These are phyloP conservation scores for Microstroma glucosiphilum DNA, from an alignment of 1,284 basidiomycete genomes.

Conservation along the genomic window DNA sequence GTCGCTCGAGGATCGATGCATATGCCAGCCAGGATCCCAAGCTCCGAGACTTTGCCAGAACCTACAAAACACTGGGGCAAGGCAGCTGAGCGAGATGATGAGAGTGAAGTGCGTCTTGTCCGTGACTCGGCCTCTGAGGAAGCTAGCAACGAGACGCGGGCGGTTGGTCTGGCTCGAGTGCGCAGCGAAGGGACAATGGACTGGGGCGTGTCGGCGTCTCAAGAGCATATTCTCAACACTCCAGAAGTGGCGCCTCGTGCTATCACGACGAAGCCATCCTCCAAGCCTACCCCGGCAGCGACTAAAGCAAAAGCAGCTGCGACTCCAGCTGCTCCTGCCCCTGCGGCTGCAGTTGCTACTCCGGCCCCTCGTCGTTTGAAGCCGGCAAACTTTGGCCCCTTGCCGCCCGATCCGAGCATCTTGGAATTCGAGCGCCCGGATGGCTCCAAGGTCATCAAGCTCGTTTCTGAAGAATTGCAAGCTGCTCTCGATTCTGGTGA, in stretches of 20 bases:
- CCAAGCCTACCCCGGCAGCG: background rate
- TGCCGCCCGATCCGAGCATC: conserved; percentile 11
- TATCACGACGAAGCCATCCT: no score
- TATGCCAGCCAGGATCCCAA: no score
- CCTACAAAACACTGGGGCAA: background rate
- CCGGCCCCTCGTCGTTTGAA: no score
- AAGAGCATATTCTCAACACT: background rate
- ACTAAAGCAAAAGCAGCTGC: conserved; percentile 11
- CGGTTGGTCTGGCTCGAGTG: background rate
- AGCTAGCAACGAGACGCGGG: background rate
- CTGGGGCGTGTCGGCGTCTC: background rate
- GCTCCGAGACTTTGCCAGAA: background rate
- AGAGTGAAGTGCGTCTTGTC: background rate
- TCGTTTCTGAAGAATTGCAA: conserved; percentile 47
- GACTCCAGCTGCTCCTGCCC: conserved; percentile 17
- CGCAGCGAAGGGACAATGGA: background rate
- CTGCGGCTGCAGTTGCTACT: no score
- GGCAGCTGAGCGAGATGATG: background rate
- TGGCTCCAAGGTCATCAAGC: conserved; percentile 44
- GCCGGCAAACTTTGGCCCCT: background rate
- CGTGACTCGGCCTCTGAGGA: background rate
- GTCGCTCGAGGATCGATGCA: background rate
- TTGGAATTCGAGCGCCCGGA: conserved; percentile 46
- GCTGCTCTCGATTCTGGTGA: conserved; percentile 42
- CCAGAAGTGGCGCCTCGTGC: no score